Evolutionary conservation across 495 filamentous ascomycete genomes (phyloP).

Genomic region (Aspergillus wentii): DNA sequence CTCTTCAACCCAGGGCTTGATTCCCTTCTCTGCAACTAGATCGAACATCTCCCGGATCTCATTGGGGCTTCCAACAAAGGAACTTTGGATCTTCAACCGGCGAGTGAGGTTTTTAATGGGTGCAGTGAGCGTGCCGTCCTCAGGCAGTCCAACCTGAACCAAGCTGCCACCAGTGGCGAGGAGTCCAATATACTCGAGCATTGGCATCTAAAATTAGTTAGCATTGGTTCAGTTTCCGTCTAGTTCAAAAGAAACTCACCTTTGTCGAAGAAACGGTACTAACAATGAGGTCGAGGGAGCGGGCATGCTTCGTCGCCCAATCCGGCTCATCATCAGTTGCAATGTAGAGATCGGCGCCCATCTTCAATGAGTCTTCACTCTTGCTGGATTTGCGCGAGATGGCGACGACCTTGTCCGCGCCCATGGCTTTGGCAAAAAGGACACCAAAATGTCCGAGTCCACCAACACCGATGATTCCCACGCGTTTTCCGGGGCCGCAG

Average conservation of each 20-base stretch:
- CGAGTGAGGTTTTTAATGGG: slow-evolving; percentile 60
- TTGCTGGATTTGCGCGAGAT: slow-evolving; percentile 68
- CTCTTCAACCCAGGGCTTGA: slow-evolving; percentile 63
- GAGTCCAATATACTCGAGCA: slow-evolving; percentile 63
- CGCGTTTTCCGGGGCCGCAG: slow-evolving; percentile 73
- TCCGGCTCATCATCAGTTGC: slow-evolving; percentile 74
- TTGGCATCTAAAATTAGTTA: slow-evolving; percentile 54
- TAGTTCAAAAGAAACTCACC: slow-evolving; percentile 12
- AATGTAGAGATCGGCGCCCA: slow-evolving; percentile 64
- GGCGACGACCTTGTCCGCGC: slow-evolving; percentile 70
- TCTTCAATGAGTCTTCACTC: slow-evolving; percentile 62
- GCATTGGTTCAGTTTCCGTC: slow-evolving; percentile 1
- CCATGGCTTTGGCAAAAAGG: slow-evolving; percentile 60
- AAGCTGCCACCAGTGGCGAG: slow-evolving; percentile 66
- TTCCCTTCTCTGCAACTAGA: slow-evolving; percentile 60
- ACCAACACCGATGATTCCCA: slow-evolving; percentile 81
- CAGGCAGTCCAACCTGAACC: slow-evolving; percentile 73
- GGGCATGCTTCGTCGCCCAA: slow-evolving; percentile 62
- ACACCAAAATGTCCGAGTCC: slow-evolving; percentile 72
- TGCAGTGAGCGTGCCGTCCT: slow-evolving; percentile 60
- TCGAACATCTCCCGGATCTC: slow-evolving; percentile 74
- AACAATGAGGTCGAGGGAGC: slow-evolving; percentile 75
- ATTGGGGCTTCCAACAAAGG: slow-evolving; percentile 59
- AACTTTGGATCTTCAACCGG: slow-evolving; percentile 64
- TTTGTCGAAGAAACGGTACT: slow-evolving; percentile 71